Percentiles rank a stretch among this genome's conserved stretches.
Conservation (phyloP, 106 monocot species). For the Platanthera zijinensis region DNA sequence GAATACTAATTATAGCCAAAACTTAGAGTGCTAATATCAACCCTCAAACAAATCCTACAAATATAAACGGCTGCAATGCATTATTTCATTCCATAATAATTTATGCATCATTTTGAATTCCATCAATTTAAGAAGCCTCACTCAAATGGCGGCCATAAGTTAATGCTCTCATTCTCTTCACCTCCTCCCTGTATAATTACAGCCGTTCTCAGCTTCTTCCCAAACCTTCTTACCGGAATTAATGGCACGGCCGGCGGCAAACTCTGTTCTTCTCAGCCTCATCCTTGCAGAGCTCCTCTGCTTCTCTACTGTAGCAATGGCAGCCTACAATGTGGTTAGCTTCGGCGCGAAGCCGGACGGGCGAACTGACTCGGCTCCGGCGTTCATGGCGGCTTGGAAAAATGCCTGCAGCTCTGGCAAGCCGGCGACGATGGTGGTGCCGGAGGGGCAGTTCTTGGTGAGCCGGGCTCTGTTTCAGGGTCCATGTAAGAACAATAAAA, state of each 20-base stretch:
- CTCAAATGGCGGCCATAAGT: too few relatives aligned
- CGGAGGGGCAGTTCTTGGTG: conserved; percentile 29
- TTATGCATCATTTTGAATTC: too few relatives aligned
- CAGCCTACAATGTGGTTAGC: conserved; percentile 17
- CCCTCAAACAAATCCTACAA: too few relatives aligned
- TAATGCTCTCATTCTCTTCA: too few relatives aligned
- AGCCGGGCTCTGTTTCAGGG: conserved; percentile 26
- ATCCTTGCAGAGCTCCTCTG: background rate
- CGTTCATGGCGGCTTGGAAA: conserved; percentile 31
- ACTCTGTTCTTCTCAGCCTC: background rate
- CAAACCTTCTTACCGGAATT: too few relatives aligned
- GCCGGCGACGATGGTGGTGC: conserved; percentile 24
- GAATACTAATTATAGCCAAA: too few relatives aligned
- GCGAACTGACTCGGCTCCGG: conserved; percentile 16
- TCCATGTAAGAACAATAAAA: conserved; percentile 26
- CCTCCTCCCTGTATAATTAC: too few relatives aligned
- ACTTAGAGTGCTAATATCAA: too few relatives aligned
- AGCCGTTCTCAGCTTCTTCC: too few relatives aligned
- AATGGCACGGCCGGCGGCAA: background rate
- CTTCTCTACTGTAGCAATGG: background rate
- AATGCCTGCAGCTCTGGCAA: conserved; percentile 15
- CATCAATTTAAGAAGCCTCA: too few relatives aligned
- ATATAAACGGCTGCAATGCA: too few relatives aligned
- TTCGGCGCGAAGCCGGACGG: conserved; percentile 35
- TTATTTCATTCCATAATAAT: too few relatives aligned